These are phyloP conservation scores for Euphrasia confusa DNA, from an alignment of 257 asterid genomes.

Conservation along the genomic window DNA sequence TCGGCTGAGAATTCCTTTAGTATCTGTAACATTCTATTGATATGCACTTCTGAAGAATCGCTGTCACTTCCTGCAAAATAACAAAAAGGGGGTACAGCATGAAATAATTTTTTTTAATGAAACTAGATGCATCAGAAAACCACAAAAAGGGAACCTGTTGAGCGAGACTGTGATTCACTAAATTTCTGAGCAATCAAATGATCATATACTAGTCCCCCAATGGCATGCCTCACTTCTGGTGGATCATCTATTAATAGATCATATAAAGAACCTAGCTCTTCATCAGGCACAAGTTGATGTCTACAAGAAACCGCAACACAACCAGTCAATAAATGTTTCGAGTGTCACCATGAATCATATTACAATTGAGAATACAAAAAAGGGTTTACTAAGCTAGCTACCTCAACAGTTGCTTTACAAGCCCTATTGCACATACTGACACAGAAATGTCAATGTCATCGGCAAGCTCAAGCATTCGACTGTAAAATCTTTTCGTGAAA, in stretches of 20 bases:
- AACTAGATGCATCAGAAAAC: conserved; percentile 23
- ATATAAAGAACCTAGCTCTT: conserved; percentile 90
- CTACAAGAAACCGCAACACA: conserved; percentile 42
- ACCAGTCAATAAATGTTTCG: conserved; percentile 25
- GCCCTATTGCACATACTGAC: conserved; percentile 98
- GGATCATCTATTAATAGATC: conserved; percentile 95
- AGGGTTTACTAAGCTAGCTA: conserved; percentile 25
- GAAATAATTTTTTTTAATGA: neutral
- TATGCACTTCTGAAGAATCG: conserved; percentile 77
- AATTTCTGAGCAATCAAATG: conserved; percentile 95
- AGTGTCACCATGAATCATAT: conserved; percentile 6
- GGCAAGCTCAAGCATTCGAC: conserved; percentile 96
- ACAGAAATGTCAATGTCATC: conserved; percentile 96
- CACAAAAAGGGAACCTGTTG: conserved; percentile 52
- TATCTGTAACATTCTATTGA: conserved; percentile 82
- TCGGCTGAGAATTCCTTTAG: conserved; percentile 87
- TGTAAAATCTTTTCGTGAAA: conserved; percentile 86
- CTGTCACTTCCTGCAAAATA: conserved; percentile 51
- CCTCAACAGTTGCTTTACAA: conserved; percentile 91
- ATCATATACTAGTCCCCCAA: conserved; percentile 89
- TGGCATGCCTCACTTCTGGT: conserved; percentile 90
- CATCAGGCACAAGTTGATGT: conserved; percentile 97
- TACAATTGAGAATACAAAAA: conserved; percentile 7
- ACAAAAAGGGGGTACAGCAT: conserved; percentile 4
- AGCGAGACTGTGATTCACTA: conserved; percentile 63